Evolutionary conservation across 164 flowering plant species (phyloP).

Genomic region (Sedum album): DNA sequence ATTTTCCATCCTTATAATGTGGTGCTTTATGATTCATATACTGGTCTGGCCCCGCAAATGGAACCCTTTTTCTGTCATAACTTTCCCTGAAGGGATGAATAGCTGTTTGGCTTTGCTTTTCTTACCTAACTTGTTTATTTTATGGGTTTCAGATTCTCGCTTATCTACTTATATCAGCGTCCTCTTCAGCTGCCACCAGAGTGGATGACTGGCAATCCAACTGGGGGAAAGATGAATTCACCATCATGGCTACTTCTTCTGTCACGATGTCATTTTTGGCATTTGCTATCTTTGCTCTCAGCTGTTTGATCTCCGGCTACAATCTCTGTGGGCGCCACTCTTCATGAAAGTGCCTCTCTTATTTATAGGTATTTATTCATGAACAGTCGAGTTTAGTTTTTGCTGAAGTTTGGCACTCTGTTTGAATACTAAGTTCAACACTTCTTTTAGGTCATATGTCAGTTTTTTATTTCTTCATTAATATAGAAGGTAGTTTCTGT

Average conservation of each 20-base stretch:
- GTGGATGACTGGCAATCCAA: slow-evolving; percentile 70
- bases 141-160: slow-evolving; percentile 51
- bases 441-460: no score
- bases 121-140: neutral
- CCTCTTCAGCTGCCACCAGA: slow-evolving; percentile 80
- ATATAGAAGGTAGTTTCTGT: no score
- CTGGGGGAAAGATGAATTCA: slow-evolving; percentile 90
- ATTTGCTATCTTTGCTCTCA: slow-evolving; percentile 60
- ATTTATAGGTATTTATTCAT: neutral
- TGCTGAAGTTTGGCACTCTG: no score
- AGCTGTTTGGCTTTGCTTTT: neutral
- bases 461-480: no score
- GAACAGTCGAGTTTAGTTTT: no score
- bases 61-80: no score
- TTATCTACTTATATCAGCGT: slow-evolving; percentile 78
- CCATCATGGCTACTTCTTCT: slow-evolving; percentile 76
- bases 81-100: no score
- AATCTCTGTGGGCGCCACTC: slow-evolving; percentile 20
- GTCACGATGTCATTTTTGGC: slow-evolving; percentile 70
- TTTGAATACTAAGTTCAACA: no score
- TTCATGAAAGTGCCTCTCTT: neutral
- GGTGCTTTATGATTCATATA: no score
- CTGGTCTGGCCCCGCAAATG: no score
- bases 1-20: neutral
- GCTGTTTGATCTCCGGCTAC: slow-evolving; percentile 78